Base-by-base conservation (phyloP, 306 rosid species). In the Cicer arietinum region DNA sequence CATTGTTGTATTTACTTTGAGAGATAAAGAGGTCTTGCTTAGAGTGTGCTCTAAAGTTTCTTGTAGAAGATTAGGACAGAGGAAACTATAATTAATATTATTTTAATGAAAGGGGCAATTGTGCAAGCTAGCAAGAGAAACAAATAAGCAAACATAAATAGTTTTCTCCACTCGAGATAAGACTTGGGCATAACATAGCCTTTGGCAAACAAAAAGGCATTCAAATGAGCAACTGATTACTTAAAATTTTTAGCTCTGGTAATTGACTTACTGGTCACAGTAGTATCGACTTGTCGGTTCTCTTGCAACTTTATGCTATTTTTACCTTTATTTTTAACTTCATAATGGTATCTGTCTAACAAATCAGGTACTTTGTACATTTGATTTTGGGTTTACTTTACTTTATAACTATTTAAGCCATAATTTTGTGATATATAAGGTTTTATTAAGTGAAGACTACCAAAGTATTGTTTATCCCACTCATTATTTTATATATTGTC, bases 341-440 rank as follows among this genome's bases (percentile, higher is more conserved):
- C 57, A 7, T 14, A 17, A 54, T 54, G 65, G 10, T 40, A 40
- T 53, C 17, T 53, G 51, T 43, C 52, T 16, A 17, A 39, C 11
- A 9, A 47, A 60, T 25, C 13, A 2, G 42, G 39, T 69, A 20
- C 30, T 30, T 30, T 68, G 54, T 59, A 50, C 46, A 46, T 69
- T 59, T 60, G 54, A n/a, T 69, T 50, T 61, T 57, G 50, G 16
- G 1, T 46, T 77, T 62, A 68, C 39, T 52, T 59, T 12, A 10
- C 3, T 7, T 54, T 8, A 10, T 58, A 59, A 35, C 53, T 53
- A 17, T 52, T 75, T 64, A 40, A n/a, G 57, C 39, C 67, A 47
- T 25, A 30, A 46, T 22, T 52, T 53, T 45, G 61, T 45, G 37
- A 67, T 39, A 68, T 17, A 41, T 64, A 0, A 0, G 18, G 13